phyloP scores from a whole-genome alignment of 2,329 filamentous ascomycete genomes.

The Colletotrichum sidae region DNA sequence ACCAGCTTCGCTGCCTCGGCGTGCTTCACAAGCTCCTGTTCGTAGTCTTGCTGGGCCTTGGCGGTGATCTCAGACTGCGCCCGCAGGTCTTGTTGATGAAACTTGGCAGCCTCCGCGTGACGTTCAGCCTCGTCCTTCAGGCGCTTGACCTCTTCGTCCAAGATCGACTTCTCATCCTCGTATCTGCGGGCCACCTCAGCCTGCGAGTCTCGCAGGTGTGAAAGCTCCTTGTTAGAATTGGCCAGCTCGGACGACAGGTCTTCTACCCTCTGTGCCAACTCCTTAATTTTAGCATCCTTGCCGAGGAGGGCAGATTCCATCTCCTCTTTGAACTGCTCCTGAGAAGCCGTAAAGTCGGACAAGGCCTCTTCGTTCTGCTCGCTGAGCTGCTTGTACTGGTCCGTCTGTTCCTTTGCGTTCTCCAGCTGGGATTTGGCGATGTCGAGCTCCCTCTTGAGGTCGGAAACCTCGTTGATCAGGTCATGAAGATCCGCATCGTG shows the following conservation, averaged over 20 bases:
- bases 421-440: conserved; percentile 84
- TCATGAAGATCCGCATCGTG: conserved; percentile 78
- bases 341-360: conserved; percentile 79
- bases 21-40: conserved; percentile 93
- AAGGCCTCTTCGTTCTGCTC: conserved; percentile 90
- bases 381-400: conserved; percentile 90
- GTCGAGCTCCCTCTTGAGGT: conserved; percentile 89
- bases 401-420: conserved; percentile 81
- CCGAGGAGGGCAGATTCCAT: conserved; percentile 80
- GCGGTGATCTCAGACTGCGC: conserved; percentile 94
- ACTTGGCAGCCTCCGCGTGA: conserved; percentile 81
- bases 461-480: conserved; percentile 83
- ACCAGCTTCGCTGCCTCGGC: conserved; percentile 92
- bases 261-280: conserved; percentile 85
- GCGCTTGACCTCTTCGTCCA: conserved; percentile 83
- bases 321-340: conserved; percentile 90
- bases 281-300: conserved; percentile 83
- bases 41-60: conserved; percentile 94
- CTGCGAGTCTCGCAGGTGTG: conserved; percentile 82
- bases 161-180: conserved; percentile 83
- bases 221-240: conserved; percentile 84
- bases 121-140: conserved; percentile 87
- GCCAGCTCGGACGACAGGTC: conserved; percentile 86
- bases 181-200: conserved; percentile 77
- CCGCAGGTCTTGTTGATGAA: conserved; percentile 91